Conservation (phyloP, 495 filamentous ascomycete genomes). For the Penicillium samsonianum region DNA sequence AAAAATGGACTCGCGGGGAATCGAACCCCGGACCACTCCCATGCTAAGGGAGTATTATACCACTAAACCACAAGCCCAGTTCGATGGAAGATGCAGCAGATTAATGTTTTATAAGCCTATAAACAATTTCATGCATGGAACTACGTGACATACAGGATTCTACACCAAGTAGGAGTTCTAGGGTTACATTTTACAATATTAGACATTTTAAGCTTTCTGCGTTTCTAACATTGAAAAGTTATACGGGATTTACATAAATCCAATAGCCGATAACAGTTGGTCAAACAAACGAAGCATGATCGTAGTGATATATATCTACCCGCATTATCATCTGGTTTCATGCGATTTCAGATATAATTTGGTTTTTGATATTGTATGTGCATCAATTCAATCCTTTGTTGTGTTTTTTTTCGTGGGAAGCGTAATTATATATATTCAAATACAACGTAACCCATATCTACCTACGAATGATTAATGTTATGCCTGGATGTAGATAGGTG, state of each 20-base stretch:
- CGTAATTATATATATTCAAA: not conserved
- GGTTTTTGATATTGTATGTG: not conserved
- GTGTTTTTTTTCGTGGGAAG: not conserved
- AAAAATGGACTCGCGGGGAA: slow-evolving; percentile 53
- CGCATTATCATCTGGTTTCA: not conserved
- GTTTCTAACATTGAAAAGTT: not conserved
- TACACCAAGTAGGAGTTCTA: not conserved
- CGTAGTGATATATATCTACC: not conserved
- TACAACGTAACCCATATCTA: not conserved
- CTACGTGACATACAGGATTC: too few relatives aligned
- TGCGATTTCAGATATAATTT: not conserved
- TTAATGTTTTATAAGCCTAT: not conserved
- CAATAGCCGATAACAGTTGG: not conserved
- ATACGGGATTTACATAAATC: not conserved
- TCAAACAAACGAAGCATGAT: not conserved
- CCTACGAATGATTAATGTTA: not conserved
- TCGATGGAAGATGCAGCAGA: not conserved
- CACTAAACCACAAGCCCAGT: slow-evolving; percentile 49
- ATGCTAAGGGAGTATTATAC: slow-evolving; percentile 50
- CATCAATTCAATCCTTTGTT: too few relatives aligned
- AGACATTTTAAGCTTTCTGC: not conserved
- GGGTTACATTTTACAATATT: not conserved
- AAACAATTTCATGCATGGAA: not conserved
- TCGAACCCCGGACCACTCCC: slow-evolving; percentile 60
- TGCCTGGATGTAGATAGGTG: not conserved